These are phyloP conservation scores for Firmiana major DNA, from an alignment of 345 rosid genomes.

Conservation along the genomic window DNA sequence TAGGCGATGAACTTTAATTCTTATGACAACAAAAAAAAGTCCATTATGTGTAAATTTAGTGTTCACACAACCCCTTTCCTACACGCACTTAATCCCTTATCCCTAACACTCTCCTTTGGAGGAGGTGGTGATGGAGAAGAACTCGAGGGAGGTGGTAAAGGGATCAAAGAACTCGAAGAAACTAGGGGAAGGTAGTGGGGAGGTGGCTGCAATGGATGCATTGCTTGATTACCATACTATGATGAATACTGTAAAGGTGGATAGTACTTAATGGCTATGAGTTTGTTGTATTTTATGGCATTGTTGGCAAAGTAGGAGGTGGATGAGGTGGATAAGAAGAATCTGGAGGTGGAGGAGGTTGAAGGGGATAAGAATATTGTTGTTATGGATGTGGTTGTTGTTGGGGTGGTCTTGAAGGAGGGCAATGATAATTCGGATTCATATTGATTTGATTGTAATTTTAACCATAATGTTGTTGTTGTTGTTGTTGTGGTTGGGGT, in stretches of 20 bases:
- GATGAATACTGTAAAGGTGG: slow-evolving; percentile 45
- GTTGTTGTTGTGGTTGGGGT: slow-evolving; percentile 19
- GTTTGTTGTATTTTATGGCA: slow-evolving; percentile 21
- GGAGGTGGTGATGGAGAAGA: slow-evolving; percentile 85
- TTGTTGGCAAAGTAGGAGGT: slow-evolving; percentile 44
- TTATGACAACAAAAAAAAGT: too few relatives aligned
- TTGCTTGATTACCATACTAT: slow-evolving; percentile 47
- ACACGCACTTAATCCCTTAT: slow-evolving; percentile 33
- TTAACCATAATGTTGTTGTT: slow-evolving; percentile 18
- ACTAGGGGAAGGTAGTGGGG: slow-evolving; percentile 59
- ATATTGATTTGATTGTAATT: slow-evolving; percentile 25
- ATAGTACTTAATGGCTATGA: slow-evolving; percentile 42
- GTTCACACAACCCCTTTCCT: too few relatives aligned
- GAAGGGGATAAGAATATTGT: slow-evolving; percentile 64
- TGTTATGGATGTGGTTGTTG: slow-evolving; percentile 59
- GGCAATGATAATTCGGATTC: slow-evolving; percentile 29
- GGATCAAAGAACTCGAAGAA: slow-evolving; percentile 50
- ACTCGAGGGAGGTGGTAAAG: slow-evolving; percentile 89
- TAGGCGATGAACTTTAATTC: too few relatives aligned
- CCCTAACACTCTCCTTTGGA: slow-evolving; percentile 43
- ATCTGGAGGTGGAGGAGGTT: slow-evolving; percentile 52
- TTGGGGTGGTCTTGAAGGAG: slow-evolving; percentile 31
- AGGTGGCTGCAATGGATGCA: slow-evolving; percentile 37
- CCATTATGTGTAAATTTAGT: too few relatives aligned
- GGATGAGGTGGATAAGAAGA: slow-evolving; percentile 57